A percentile compares a stretch with the other conserved stretches of the same genome.
Evolutionary conservation across 768 basidiomycete genomes (phyloP).

Genomic region (Kwoniella botswanensis): DNA sequence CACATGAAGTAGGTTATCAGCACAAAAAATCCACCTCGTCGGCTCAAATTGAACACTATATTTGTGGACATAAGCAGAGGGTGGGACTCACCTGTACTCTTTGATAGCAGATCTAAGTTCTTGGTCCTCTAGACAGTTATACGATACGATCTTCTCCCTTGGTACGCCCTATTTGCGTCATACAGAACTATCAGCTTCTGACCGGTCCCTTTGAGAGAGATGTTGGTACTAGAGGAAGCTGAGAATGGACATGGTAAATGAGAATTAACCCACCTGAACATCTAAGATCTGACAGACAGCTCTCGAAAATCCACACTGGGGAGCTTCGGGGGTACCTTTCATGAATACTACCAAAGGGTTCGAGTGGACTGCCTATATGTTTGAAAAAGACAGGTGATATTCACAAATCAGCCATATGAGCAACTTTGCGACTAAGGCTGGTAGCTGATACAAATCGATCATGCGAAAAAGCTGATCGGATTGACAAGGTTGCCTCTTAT

Average conservation of each 20-base stretch:
- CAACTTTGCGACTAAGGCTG: too few relatives aligned
- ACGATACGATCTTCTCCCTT: slow-evolving; percentile 79
- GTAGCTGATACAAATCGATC: too few relatives aligned
- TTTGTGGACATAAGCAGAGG: neutral
- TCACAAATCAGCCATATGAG: too few relatives aligned
- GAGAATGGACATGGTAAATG: too few relatives aligned
- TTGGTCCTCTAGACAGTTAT: slow-evolving; percentile 83
- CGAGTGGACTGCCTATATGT: slow-evolving; percentile 66
- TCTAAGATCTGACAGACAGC: slow-evolving; percentile 91
- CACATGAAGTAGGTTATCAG: neutral
- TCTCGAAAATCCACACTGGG: slow-evolving; percentile 94
- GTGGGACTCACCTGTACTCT: slow-evolving; percentile 85
- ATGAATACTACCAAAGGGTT: slow-evolving; percentile 93
- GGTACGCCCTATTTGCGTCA: slow-evolving; percentile 69
- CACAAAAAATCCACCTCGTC: neutral
- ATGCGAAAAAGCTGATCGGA: too few relatives aligned
- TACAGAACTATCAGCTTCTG: neutral
- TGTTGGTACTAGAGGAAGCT: too few relatives aligned
- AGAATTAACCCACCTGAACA: slow-evolving; percentile 54
- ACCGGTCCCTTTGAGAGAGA: slow-evolving; percentile 50
- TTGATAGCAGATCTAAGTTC: slow-evolving; percentile 87
- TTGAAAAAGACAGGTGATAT: neutral
- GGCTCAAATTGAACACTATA: neutral
- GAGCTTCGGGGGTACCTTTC: slow-evolving; percentile 87
- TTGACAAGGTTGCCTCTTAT: too few relatives aligned